Base-by-base conservation (phyloP, 306 rosid species). In the Castanospermum australe region DNA sequence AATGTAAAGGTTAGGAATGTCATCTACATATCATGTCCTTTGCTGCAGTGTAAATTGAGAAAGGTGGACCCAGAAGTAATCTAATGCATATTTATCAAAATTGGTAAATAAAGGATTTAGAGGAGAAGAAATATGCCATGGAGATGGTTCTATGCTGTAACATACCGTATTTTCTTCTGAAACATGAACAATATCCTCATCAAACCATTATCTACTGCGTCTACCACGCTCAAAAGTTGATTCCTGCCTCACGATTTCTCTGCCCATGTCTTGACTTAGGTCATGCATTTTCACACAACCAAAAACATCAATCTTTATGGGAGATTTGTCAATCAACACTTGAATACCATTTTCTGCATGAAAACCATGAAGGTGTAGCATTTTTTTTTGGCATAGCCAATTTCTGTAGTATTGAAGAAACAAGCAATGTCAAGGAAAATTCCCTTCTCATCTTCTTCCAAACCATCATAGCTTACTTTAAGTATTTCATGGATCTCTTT, bases 141-240 rank as follows among this genome's bases (percentile, higher is more conserved):
- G 22, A 50, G 22, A n/a, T 50, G 55, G 55, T 45, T 45, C 18
- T 13, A 45, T 13, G 32, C 3, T 28, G 1, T 28, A 28, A 28
- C 32, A 5, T 69, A 69, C 75, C 60, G 55, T 69, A 21, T 69
- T 48, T 48, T 69, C 60, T 69, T 69, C 60, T 30, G 48, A 48
- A 69, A 69, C 75, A 48, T 8, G 62, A 30, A 70, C 62, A 48
- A 70, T 70, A 62, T 70, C 75, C 22, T 32, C 62, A 32, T 14
- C 17, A 32, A 32, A 51, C 62, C 76, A 71, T 18, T 50, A 71
- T 50, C 76, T 71, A 51, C 76, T 71, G 30, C 76, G 47, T 0
- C 5, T 18, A 0, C 63, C 76, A 18, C 63, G 76, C 33, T 71
- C 35, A 12, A 51, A 11, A 18, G 50, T 11, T 51, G 32, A 28